These are phyloP conservation scores for Telfairia occidentalis DNA, from an alignment of 331 rosid species.

Conservation along the genomic window DNA sequence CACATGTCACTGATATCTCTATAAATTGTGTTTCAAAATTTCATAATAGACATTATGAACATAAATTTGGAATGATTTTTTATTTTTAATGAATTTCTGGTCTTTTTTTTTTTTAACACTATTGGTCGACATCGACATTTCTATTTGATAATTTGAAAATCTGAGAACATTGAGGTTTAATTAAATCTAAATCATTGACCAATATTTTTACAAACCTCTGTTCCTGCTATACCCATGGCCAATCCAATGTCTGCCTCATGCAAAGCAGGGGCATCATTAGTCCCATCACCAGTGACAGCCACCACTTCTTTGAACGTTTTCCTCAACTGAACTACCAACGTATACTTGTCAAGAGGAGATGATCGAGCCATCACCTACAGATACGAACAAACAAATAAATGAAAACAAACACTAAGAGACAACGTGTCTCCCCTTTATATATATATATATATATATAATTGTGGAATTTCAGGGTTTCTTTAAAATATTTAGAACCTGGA, in stretches of 20 bases:
- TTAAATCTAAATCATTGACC: too few relatives aligned
- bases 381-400: background rate
- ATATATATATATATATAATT: too few relatives aligned
- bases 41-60: too few relatives aligned
- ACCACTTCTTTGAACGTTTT: slow-evolving; percentile 59
- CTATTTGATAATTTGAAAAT: background rate
- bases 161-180: too few relatives aligned
- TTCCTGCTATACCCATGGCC: slow-evolving; percentile 93
- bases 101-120: too few relatives aligned
- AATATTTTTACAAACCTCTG: slow-evolving; percentile 96
- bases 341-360: slow-evolving; percentile 79
- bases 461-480: background rate
- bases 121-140: too few relatives aligned
- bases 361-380: slow-evolving; percentile 93
- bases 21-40: too few relatives aligned
- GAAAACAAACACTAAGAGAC: background rate
- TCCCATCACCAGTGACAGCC: slow-evolving; percentile 94
- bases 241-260: slow-evolving; percentile 95
- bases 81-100: too few relatives aligned
- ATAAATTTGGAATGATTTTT: too few relatives aligned
- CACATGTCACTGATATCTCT: background rate
- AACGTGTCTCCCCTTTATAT: background rate
- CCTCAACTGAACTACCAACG: slow-evolving; percentile 55
- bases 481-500: slow-evolving; percentile 41
- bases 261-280: slow-evolving; percentile 94